Base-by-base conservation (phyloP, 1,284 basidiomycete species). In the Melampsora occidentalis region DNA sequence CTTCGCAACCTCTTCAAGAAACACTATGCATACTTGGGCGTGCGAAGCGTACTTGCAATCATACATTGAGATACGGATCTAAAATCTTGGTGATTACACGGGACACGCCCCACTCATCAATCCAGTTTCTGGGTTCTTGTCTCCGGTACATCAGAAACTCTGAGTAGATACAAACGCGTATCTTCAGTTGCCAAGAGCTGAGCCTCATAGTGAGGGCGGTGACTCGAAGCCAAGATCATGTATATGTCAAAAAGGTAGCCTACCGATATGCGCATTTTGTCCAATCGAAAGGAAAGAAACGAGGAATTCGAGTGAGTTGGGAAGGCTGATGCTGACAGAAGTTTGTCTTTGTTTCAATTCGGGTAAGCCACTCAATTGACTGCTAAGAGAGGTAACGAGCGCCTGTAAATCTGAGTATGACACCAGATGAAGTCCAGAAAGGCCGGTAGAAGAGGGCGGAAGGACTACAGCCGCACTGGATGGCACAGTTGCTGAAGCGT, bases 251-350 rank as follows among this genome's bases (percentile, higher is more conserved):
- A 35, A 46, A n/a, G 59, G 16, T 22, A 28, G 59, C 59, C 48
- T 16, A 76, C 73, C 73, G 12, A 76, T 76, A 28, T 63, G 51
- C 46, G 73, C 57, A 59, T 64, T 63, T 42, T 76, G 73, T 42
- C 65, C 66, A 31, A 69, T 49, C 4, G 73, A 57, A 5, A 76
- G 61, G 59, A 76, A 76, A 48, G 59, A 18, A 18, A 61, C 22
- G 1, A 76, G n/a, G 48, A 69, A 76, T 62, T 76, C 73, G 59
- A 76, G n/a, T 16, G 73, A 76, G 67, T 76, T 76, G 46, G 25
- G 48, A 10, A 76, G 67, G 46, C 72, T 76, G 39, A 76, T 51
- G 25, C 51, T 48, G 72, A 76, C 35, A 57, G 65, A 59, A 12
- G 46, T 68, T 68, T 76, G 72, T 18, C 64, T 49, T 35, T 39